Base-by-base conservation (phyloP, 2,329 filamentous ascomycete species). In the Penicillium oxalicum region DNA sequence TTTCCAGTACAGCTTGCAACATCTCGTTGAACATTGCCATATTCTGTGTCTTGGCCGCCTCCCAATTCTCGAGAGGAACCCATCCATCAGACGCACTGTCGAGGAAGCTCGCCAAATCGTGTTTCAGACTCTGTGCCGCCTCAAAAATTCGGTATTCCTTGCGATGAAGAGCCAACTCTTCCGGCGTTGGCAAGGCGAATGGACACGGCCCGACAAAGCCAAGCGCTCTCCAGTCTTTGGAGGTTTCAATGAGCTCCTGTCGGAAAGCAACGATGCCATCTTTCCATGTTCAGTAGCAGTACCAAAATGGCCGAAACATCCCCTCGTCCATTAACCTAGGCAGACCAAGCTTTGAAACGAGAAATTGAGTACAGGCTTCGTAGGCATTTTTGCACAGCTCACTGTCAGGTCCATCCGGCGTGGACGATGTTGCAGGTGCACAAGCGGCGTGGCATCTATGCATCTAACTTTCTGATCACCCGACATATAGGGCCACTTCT, bases 191-290 rank as follows among this genome's bases (percentile, higher is more conserved):
- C 49, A 61, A 18, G 37, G 53, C 40, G 54, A 61, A 69, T 26
- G 48, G 67, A 61, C 64, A 71, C 36, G 54, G 52, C 18, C 56
- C 64, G 40, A 51, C 38, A 47, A 74, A 58, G 12, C 71, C 71
- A 47, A 74, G 66, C 33, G 68, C 58, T 41, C 61, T 55, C 70
- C 68, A 75, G 7, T 41, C 13, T 12, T 24, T 33, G 7, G 6
- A 32, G 27, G 40, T 41, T 41, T 33, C 27, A 24, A 41, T 41
- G 0, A 41, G 40, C 40, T 41, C 40, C 6, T 41, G 28, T 5
- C 27, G 40, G 11, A 41, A 41, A n/a, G 26, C 39, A 24, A 41
- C 40, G 5, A 18, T 27, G 12, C 40, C 40, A 9, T 33, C 40
- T 32, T 41, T 41, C 27, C 26, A 41, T 2, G 26, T 41, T 41